Base-by-base conservation (phyloP, 768 basidiomycete species). In the Russula sp. region DNA sequence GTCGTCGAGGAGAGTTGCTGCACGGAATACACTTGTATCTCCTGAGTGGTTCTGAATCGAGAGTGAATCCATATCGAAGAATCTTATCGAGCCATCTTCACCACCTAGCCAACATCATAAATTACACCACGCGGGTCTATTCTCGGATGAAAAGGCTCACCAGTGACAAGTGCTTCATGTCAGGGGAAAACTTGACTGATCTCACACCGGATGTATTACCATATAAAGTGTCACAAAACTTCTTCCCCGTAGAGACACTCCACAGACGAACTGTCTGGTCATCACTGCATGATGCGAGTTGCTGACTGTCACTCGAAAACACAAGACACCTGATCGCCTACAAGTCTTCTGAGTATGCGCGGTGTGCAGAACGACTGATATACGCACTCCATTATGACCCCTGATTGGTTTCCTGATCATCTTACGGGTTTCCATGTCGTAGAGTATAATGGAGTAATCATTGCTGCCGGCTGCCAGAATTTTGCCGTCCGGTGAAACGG, bases 401-500 rank as follows among this genome's bases (percentile, higher is more conserved):
- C 22, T 66, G 42, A 63, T 48, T 5, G 56, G 28, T 6, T 62
- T 36, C 28, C 44, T 57, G n/a, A 51, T 52, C n/a, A 22, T 11
- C 13, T 7, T 57, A 34, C 54, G 36, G 16, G 18, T 34, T 11
- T 57, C 61, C 61, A 66, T 52, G 32, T 66, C 24, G 36, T 63
- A 66, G 26, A 66, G 61, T 3, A 59, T 13, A 28, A 66, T 66
- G 8, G 42, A 36, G 36, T 1, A 24, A 18, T 66, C 57, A 36
- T 64, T 38, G 20, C 65, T 59, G 14, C 65, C 62, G 18, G 52
- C 42, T 26, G 57, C 72, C 48, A 76, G 60, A 9, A 61, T 57
- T 30, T 11, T 66, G 11, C 69, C 65, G 69, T 75, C 66, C 42
- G 68, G 67, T 16, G 74, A 74, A 52, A 71, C 67, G 22, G 67